A percentile compares a stretch with the other conserved stretches of the same genome.
These are phyloP conservation scores for Salinomyces thailandicus DNA, from an alignment of 2,329 filamentous ascomycete species.

Conservation along the genomic window DNA sequence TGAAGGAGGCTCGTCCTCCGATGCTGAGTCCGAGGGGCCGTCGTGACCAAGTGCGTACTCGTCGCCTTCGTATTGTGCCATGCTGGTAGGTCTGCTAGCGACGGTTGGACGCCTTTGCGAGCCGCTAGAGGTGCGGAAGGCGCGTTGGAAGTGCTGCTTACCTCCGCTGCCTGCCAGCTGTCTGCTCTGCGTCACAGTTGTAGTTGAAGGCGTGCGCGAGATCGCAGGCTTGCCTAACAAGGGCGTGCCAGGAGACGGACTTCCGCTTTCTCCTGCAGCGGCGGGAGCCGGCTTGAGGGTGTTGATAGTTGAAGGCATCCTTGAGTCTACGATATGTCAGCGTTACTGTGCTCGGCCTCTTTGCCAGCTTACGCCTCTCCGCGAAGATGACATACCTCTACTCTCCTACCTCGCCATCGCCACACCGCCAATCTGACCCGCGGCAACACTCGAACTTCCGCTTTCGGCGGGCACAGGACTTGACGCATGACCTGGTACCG, in stretches of 20 bases:
- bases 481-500: constrained; percentile 19
- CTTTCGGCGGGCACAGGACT: constrained; percentile 4
- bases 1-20: constrained; percentile 27
- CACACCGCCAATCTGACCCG: constrained; percentile 26
- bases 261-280: constrained; percentile 3
- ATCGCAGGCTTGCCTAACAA: constrained; percentile 16
- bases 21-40: constrained; percentile 20
- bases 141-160: constrained; percentile 13
- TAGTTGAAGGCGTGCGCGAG: constrained; percentile 39
- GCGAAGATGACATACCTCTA: constrained; percentile 26
- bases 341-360: too few species aligned
- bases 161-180: constrained; percentile 10
- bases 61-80: constrained; percentile 15
- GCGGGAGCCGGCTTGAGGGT: constrained; percentile 5
- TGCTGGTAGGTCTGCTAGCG: constrained; percentile 11
- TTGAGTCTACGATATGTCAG: too few species aligned
- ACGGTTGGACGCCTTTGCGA: constrained; percentile 12
- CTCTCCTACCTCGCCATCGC: constrained; percentile 45
- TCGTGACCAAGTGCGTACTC: constrained; percentile 21
- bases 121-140: constrained; percentile 29
- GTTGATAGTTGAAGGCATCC: constrained; percentile 8
- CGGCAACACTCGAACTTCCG: constrained; percentile 5
- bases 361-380: too few species aligned
- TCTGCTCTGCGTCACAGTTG: constrained; percentile 36
- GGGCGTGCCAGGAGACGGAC: constrained; percentile 6